Base-by-base conservation (phyloP, 768 basidiomycete genomes). In the Boletus barrowsii region DNA sequence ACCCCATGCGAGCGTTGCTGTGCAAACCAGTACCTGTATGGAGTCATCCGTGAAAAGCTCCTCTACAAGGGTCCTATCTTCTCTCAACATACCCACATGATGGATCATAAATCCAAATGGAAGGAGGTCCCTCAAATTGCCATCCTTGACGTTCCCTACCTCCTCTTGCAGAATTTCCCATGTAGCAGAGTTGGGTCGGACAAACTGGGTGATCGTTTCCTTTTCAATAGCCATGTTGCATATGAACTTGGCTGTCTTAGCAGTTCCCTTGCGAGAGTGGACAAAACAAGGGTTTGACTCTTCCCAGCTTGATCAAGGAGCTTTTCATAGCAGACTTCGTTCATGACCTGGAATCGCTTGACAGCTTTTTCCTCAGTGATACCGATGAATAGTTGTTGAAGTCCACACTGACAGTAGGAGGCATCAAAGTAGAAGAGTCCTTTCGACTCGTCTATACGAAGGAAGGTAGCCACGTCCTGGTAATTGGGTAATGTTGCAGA, bases 311-410 rank as follows among this genome's bases (percentile, higher is more conserved):
- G 93, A 60, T 98, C 94, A 22, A 98, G 82, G 3, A 98, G 89
- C 75, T 98, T 99, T 72, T 98, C 96, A 76, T 99, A 99, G 73
- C 95, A 96, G 20, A 98, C 94, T 68, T 98, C 95, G 72, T 99
- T 99, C 81, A 92, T 96, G 57, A 98, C 86, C 69, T 98, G 96
- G 67, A 95, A 93, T 7, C 97, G 86, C 71, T 96, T 98, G 79
- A 98, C 97, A 0, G 97, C 97, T 71, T 97, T 98, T 81, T 98
- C 98, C 78, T 98, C 97, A 1, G 96, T 97, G 54, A 99, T 84
- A 40, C 97, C 97, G 55, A 98, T 85, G 73, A 98, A 98, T 65
- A 97, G 93, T 64, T 98, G 95, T 65, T 95, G 92, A 18, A 99
- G 85, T 3, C 87, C 90, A 65, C 97, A 98, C 18, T 96, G 96